Conservation (phyloP, 2,329 filamentous ascomycete genomes). For the Trichophyton mentagrophytes region DNA sequence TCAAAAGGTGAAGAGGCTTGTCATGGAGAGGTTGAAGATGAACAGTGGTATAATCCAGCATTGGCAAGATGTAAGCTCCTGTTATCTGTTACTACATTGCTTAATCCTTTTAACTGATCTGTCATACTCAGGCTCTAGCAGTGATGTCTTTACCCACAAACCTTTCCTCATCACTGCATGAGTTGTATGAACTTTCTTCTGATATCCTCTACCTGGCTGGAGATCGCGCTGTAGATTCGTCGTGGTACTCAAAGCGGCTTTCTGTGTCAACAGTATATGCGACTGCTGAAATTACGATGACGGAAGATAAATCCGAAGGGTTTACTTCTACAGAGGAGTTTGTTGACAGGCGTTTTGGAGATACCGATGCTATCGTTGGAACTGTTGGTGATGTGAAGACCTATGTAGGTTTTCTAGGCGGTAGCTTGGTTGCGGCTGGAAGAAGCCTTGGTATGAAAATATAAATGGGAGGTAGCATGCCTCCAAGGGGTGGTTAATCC, state of each 20-base stretch:
- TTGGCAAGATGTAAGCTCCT: slow-evolving; percentile 66
- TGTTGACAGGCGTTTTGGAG: slow-evolving; percentile 59
- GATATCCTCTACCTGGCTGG: slow-evolving; percentile 84
- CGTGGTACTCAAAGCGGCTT: slow-evolving; percentile 71
- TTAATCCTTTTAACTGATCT: neutral
- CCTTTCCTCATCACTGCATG: slow-evolving; percentile 60
- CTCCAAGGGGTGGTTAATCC: neutral
- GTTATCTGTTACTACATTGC: neutral
- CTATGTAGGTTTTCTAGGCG: slow-evolving; percentile 72
- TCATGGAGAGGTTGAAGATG: slow-evolving; percentile 62
- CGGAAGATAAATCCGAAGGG: slow-evolving; percentile 62
- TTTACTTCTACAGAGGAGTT: slow-evolving; percentile 70
- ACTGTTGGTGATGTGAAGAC: slow-evolving; percentile 53
- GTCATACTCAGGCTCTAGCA: slow-evolving; percentile 55
- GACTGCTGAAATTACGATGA: slow-evolving; percentile 83
- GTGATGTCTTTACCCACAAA: slow-evolving; percentile 78
- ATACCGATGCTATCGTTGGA: slow-evolving; percentile 50
- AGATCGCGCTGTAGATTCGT: slow-evolving; percentile 66
- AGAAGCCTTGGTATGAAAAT: slow-evolving; percentile 79
- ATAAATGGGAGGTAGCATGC: neutral
- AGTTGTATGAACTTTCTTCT: slow-evolving; percentile 72
- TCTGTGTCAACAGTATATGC: slow-evolving; percentile 57
- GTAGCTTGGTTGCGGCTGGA: slow-evolving; percentile 65
- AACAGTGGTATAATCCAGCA: slow-evolving; percentile 60
- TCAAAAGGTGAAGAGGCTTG: slow-evolving; percentile 55